A percentile compares a stretch with the other conserved stretches of the same genome.
Evolutionary conservation across 345 rosid genomes (phyloP).

Genomic region (Salix udensis): DNA sequence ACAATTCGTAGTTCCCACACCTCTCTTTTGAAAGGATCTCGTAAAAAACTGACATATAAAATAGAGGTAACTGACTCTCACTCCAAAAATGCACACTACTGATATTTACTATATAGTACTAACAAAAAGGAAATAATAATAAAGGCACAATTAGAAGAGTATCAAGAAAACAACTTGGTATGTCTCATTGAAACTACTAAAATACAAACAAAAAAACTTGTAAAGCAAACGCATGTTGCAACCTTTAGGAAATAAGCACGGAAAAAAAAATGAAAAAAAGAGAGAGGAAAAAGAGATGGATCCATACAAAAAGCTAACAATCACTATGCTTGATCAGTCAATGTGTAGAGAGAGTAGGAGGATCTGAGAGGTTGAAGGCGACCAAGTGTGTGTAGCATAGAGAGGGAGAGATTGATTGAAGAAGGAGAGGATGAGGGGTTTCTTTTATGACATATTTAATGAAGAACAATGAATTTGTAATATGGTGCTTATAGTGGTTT

Average conservation of each 20-base stretch:
- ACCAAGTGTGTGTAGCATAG: conserved; percentile 31
- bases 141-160: neutral
- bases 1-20: neutral
- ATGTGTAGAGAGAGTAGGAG: neutral
- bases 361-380: conserved; percentile 13
- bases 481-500: no score
- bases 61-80: neutral
- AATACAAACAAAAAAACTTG: neutral
- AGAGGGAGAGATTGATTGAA: conserved; percentile 1
- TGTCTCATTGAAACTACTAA: neutral
- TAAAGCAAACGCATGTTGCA: conserved; percentile 7
- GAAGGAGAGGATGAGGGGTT: neutral
- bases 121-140: neutral
- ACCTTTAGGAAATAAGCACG: neutral
- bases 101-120: neutral
- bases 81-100: neutral
- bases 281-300: neutral
- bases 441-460: neutral
- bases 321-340: neutral
- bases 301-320: neutral
- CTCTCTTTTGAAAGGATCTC: no score
- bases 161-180: neutral
- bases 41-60: neutral
- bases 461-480: no score
- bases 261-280: neutral